Percentiles rank a stretch among this genome's conserved stretches.
These are phyloP conservation scores for Clonostachys rhizophaga DNA, from an alignment of 2,329 filamentous ascomycete species.

Conservation along the genomic window DNA sequence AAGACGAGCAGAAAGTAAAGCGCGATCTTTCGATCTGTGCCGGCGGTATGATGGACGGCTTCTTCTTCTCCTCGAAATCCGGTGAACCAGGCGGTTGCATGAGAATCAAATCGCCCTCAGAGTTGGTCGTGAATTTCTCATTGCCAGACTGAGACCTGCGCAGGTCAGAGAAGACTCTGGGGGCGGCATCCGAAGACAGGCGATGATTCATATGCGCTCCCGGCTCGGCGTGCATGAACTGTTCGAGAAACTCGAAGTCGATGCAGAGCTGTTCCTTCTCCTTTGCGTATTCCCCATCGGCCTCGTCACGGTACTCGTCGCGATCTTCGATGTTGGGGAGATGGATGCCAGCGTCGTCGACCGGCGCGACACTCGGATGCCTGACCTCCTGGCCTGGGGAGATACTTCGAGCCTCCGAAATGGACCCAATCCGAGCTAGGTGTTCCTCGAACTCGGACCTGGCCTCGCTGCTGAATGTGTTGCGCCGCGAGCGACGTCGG, in stretches of 20 bases:
- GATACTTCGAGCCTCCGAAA: conserved; percentile 57
- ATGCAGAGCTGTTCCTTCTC: conserved; percentile 72
- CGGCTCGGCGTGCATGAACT: conserved; percentile 69
- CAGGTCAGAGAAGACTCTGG: conserved; percentile 20
- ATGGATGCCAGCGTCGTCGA: conserved; percentile 88
- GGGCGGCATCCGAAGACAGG: conserved; percentile 20
- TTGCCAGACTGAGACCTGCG: conserved; percentile 50
- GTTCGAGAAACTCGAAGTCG: conserved; percentile 91
- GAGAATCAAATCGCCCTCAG: conserved; percentile 52
- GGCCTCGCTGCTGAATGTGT: conserved; percentile 48
- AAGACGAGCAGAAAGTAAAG: conserved; percentile 96
- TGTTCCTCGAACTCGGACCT: conserved; percentile 34
- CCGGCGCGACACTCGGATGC: conserved; percentile 57
- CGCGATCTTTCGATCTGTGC: conserved; percentile 60
- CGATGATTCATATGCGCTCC: conserved; percentile 37
- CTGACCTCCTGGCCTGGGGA: conserved; percentile 46
- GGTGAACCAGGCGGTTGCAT: conserved; percentile 38
- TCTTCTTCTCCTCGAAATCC: conserved; percentile 38
- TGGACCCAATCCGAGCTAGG: conserved; percentile 67
- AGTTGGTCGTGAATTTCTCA: conserved; percentile 45
- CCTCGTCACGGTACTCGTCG: no score
- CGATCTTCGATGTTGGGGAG: conserved; percentile 52
- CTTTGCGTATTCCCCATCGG: conserved; percentile 12
- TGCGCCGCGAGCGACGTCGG: conserved; percentile 74
- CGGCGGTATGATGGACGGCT: conserved; percentile 17